Conservation (phyloP, 2,329 filamentous ascomycete genomes). For the Penicillium sp. region DNA sequence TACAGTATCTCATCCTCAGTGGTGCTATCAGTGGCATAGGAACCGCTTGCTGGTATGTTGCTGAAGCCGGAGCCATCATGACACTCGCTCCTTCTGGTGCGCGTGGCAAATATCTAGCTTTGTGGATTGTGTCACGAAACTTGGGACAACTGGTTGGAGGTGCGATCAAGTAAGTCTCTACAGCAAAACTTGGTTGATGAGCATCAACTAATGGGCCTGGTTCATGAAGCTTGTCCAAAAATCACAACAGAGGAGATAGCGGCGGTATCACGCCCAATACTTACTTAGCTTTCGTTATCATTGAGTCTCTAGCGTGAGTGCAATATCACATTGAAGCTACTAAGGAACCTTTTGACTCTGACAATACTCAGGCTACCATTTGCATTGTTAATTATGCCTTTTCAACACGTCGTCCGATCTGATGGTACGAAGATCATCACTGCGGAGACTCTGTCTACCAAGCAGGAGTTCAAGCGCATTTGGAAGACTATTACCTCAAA, state of each 20-base stretch:
- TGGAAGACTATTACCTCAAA: constrained; percentile 39
- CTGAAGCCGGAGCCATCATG: constrained; percentile 52
- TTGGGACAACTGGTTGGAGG: constrained; percentile 50
- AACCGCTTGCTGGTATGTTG: constrained; percentile 52
- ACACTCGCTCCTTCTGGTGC: constrained; percentile 48
- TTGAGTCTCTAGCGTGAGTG: constrained; percentile 46
- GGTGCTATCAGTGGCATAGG: constrained; percentile 42
- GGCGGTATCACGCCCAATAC: constrained; percentile 48
- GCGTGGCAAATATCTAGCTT: constrained; percentile 50
- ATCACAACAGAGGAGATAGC: constrained; percentile 34
- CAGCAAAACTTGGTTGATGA: background rate
- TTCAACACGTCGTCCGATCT: constrained; percentile 48
- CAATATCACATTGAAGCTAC: background rate
- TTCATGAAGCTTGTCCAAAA: constrained; percentile 35
- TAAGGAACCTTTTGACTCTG: background rate
- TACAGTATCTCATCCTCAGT: constrained; percentile 44
- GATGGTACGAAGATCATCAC: constrained; percentile 47
- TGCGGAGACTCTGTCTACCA: constrained; percentile 42
- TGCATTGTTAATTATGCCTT: constrained; percentile 48
- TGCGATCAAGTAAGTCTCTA: constrained; percentile 43
- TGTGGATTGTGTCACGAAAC: constrained; percentile 52
- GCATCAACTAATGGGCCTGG: background rate
- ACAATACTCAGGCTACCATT: constrained; percentile 39
- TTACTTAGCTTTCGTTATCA: constrained; percentile 50
- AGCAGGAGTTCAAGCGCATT: constrained; percentile 44